These are phyloP conservation scores for Debaryomyces udenii DNA, from an alignment of 1,139 yeast species.

Conservation along the genomic window DNA sequence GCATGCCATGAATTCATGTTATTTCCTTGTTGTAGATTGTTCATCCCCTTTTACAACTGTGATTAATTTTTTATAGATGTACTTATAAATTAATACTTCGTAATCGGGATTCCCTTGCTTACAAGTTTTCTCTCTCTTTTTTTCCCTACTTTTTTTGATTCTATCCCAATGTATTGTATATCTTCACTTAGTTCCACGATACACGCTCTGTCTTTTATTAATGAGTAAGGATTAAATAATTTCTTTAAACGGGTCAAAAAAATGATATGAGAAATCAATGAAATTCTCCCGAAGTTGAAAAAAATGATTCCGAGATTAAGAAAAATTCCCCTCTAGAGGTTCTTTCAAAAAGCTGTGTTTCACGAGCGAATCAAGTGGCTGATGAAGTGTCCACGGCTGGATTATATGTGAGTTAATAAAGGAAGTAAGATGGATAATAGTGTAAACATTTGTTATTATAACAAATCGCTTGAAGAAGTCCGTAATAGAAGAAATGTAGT, in stretches of 20 bases:
- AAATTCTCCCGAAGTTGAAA: conserved; percentile 5
- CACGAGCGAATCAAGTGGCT: neutral
- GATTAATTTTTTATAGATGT: neutral
- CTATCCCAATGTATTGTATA: neutral
- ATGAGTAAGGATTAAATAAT: neutral
- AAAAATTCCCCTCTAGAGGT: conserved; percentile 6
- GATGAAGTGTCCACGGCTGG: too few relatives aligned
- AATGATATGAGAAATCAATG: conserved; percentile 9
- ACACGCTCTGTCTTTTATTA: too few relatives aligned
- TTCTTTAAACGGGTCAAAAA: conserved; percentile 4
- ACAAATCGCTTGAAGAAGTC: too few relatives aligned
- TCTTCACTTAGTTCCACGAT: too few relatives aligned
- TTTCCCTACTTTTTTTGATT: neutral
- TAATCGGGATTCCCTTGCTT: too few relatives aligned
- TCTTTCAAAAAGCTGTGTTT: neutral
- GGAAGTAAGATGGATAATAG: too few relatives aligned
- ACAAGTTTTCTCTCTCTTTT: too few relatives aligned
- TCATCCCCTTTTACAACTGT: conserved; percentile 11
- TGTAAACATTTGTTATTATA: too few relatives aligned
- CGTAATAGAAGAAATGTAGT: too few relatives aligned
- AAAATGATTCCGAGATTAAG: conserved; percentile 6
- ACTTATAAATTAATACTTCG: too few relatives aligned
- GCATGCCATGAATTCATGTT: conserved; percentile 44
- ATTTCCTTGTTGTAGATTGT: conserved; percentile 24
- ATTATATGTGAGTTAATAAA: too few relatives aligned